phyloP scores from a whole-genome alignment of 257 asterid genomes.

The Datura wrightii region DNA sequence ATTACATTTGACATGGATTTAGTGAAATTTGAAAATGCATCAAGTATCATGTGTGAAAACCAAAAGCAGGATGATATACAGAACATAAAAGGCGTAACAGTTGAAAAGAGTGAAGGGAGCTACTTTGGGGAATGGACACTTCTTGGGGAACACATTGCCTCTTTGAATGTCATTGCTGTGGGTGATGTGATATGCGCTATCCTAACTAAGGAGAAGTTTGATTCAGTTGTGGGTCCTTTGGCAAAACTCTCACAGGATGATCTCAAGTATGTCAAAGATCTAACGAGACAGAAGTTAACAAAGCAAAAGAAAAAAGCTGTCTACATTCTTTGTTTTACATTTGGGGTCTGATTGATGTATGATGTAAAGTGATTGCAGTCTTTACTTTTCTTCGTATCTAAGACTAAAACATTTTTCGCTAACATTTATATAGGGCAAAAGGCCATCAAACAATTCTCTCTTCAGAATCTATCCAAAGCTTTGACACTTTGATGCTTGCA shows the following conservation, averaged over 20 bases:
- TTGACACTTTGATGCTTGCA: slow-evolving; percentile 56
- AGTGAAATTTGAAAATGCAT: slow-evolving; percentile 51
- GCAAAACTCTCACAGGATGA: slow-evolving; percentile 72
- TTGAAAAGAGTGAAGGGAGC: slow-evolving; percentile 83
- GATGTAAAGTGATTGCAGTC: slow-evolving; percentile 10
- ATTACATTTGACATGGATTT: slow-evolving; percentile 61
- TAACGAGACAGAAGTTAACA: neutral
- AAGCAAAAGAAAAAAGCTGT: slow-evolving; percentile 17
- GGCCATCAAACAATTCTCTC: slow-evolving; percentile 51
- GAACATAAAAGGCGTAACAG: slow-evolving; percentile 46
- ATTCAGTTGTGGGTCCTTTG: slow-evolving; percentile 77
- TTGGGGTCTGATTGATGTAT: slow-evolving; percentile 27
- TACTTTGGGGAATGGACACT: slow-evolving; percentile 98
- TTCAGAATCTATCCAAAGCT: slow-evolving; percentile 49
- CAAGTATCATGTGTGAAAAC: slow-evolving; percentile 65
- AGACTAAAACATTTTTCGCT: slow-evolving; percentile 36
- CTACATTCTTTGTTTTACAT: slow-evolving; percentile 22
- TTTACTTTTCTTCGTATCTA: slow-evolving; percentile 31
- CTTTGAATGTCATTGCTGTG: slow-evolving; percentile 63
- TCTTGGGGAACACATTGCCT: slow-evolving; percentile 63
- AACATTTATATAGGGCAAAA: slow-evolving; percentile 53
- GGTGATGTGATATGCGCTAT: slow-evolving; percentile 80
- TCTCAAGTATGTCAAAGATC: slow-evolving; percentile 54
- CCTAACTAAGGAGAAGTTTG: slow-evolving; percentile 87
- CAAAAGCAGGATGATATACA: slow-evolving; percentile 51